phyloP scores from a whole-genome alignment of 768 basidiomycete species.

The Tylopilus sp. region DNA sequence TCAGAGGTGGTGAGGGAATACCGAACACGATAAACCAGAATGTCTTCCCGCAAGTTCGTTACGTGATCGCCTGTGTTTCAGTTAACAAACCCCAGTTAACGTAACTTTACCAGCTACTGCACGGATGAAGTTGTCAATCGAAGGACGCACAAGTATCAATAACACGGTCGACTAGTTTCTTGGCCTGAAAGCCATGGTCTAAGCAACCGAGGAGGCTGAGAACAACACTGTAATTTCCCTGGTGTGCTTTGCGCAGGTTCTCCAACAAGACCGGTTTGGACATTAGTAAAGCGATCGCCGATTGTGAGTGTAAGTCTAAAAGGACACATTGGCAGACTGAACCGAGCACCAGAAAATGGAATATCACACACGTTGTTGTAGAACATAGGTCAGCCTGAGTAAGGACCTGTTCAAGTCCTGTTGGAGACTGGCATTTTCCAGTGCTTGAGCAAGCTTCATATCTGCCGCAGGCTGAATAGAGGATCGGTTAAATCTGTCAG shows the following conservation, averaged over 20 bases:
- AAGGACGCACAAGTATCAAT: slow-evolving; percentile 63
- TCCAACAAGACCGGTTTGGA: slow-evolving; percentile 78
- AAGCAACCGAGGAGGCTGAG: slow-evolving; percentile 91
- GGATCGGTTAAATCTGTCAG: slow-evolving; percentile 8
- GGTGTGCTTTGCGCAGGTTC: slow-evolving; percentile 82
- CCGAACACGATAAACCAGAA: slow-evolving; percentile 76
- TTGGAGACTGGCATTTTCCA: slow-evolving; percentile 76
- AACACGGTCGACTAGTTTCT: slow-evolving; percentile 85
- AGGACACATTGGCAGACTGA: background rate
- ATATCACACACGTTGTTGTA: slow-evolving; percentile 65
- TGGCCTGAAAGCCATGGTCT: slow-evolving; percentile 82
- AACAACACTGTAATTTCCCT: slow-evolving; percentile 90
- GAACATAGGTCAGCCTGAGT: slow-evolving; percentile 71
- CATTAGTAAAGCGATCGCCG: slow-evolving; percentile 82
- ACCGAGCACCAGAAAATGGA: background rate
- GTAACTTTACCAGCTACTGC: background rate
- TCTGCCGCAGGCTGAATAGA: slow-evolving; percentile 44
- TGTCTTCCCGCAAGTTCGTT: slow-evolving; percentile 85
- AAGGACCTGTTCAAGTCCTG: slow-evolving; percentile 76
- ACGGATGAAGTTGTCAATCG: background rate
- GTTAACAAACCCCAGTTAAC: slow-evolving; percentile 10
- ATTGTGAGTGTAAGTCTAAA: slow-evolving; percentile 69
- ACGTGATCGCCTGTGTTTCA: slow-evolving; percentile 83
- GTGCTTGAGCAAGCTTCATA: slow-evolving; percentile 53
- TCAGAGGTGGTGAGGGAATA: slow-evolving; percentile 82